These are phyloP conservation scores for Cucurbita argyrosperma DNA, from an alignment of 306 rosid genomes.

Conservation along the genomic window DNA sequence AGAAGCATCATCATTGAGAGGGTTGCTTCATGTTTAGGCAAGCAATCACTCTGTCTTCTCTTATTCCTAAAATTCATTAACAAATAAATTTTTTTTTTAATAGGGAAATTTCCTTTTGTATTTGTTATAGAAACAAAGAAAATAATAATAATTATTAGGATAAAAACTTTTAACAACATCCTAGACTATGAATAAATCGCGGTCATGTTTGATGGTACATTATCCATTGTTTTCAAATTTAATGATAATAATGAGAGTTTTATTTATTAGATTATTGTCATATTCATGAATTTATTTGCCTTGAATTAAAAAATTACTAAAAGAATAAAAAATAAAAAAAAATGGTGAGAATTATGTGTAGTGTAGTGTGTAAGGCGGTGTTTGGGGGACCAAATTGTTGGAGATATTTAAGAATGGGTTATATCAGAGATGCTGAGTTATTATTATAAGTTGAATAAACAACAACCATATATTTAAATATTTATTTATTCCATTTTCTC, in stretches of 20 bases:
- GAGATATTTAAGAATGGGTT: not conserved
- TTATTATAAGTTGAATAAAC: not conserved
- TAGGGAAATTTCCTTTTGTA: no score
- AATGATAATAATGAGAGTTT: no score
- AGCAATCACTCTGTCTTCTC: not conserved
- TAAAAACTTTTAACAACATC: no score
- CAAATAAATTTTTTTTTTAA: not conserved
- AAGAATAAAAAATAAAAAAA: no score
- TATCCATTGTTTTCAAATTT: no score
- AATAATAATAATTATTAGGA: no score
- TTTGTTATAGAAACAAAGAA: no score
- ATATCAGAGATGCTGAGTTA: not conserved
- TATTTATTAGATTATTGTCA: no score
- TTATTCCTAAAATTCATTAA: not conserved
- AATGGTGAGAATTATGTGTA: not conserved
- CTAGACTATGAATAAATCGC: no score
- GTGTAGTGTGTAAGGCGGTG: not conserved
- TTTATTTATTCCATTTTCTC: not conserved
- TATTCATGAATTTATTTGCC: not conserved
- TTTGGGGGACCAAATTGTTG: not conserved
- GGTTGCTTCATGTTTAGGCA: conserved; percentile 6
- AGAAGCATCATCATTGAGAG: not conserved
- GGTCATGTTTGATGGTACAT: no score
- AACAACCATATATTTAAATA: not conserved
- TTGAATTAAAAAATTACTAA: not conserved